These are phyloP conservation scores for Aspergillus hancockii DNA, from an alignment of 495 filamentous ascomycete genomes.

Conservation along the genomic window DNA sequence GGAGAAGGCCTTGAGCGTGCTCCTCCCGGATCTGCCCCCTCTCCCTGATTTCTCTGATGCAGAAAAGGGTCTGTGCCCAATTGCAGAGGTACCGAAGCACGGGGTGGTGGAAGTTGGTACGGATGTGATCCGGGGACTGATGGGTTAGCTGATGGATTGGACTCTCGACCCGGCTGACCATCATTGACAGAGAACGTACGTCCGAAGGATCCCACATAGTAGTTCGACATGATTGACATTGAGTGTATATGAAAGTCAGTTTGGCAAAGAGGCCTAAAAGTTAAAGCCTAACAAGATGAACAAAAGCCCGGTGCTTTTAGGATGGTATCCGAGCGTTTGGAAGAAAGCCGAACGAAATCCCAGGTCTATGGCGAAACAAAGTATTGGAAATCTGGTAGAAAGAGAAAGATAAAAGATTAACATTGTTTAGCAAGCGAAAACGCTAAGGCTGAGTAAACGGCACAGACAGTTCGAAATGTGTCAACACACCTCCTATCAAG, in stretches of 20 bases:
- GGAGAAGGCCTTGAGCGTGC: slow-evolving; percentile 14
- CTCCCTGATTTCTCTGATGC: slow-evolving; percentile 34
- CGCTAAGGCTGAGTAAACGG: not conserved
- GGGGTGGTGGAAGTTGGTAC: slow-evolving; percentile 55
- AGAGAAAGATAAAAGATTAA: not conserved
- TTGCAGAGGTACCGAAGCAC: slow-evolving; percentile 39
- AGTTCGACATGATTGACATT: slow-evolving; percentile 41
- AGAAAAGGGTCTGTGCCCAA: slow-evolving; percentile 46
- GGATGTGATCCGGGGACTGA: slow-evolving; percentile 39
- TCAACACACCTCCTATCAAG: slow-evolving; percentile 4
- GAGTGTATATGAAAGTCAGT: not conserved
- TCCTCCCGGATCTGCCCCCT: slow-evolving; percentile 29
- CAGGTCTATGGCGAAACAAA: not conserved
- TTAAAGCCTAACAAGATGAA: slow-evolving; percentile 6
- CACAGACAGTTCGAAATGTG: not conserved
- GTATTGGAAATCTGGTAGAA: not conserved
- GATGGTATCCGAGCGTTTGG: not conserved
- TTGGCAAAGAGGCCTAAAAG: not conserved
- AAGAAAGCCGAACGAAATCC: not conserved
- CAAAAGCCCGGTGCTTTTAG: not conserved
- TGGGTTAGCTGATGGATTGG: slow-evolving; percentile 36
- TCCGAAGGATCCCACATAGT: slow-evolving; percentile 50
- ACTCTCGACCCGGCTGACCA: slow-evolving; percentile 31
- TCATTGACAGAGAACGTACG: slow-evolving; percentile 47
- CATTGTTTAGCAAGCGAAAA: not conserved